Evolutionary conservation across 2,329 filamentous ascomycete species (phyloP).

Genomic region (Mycosphaerelloides madeirae): DNA sequence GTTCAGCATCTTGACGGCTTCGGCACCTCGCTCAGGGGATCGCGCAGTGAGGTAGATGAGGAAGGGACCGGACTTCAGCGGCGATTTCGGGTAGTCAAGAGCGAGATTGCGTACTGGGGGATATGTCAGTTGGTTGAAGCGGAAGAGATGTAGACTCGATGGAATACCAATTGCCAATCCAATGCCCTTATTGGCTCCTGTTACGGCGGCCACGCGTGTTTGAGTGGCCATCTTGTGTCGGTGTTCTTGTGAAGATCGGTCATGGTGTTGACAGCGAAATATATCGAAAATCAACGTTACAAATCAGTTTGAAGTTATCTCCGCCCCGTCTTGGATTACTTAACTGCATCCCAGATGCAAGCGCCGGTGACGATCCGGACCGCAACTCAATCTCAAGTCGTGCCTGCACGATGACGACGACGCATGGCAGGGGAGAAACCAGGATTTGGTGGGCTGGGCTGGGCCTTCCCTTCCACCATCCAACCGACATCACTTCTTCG

Average conservation of each 20-base stretch:
- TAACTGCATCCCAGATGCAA: background rate
- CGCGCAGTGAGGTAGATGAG: conserved; percentile 53
- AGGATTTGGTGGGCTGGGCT: no score
- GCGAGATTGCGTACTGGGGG: conserved; percentile 48
- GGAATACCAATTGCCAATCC: conserved; percentile 44
- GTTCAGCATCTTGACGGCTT: conserved; percentile 42
- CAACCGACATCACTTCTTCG: no score
- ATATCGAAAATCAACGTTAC: no score
- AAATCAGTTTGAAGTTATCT: no score
- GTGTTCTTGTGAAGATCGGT: background rate
- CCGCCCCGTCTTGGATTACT: no score
- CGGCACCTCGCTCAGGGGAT: conserved; percentile 44
- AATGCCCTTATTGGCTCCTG: conserved; percentile 53
- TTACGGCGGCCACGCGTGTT: conserved; percentile 48
- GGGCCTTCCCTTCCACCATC: no score
- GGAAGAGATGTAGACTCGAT: background rate
- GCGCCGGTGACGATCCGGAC: background rate
- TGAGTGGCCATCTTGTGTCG: conserved; percentile 22
- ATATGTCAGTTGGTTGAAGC: background rate
- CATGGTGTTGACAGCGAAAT: no score
- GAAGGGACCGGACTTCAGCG: conserved; percentile 45
- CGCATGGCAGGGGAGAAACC: background rate
- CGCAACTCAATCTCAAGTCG: conserved; percentile 2
- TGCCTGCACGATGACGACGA: conserved; percentile 5
- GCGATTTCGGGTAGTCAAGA: conserved; percentile 49